Evolutionary conservation across 305 asterid genomes (phyloP), one percentile per base, ranked within the genome.

Genomic region (Coffea humblotiana): DNA sequence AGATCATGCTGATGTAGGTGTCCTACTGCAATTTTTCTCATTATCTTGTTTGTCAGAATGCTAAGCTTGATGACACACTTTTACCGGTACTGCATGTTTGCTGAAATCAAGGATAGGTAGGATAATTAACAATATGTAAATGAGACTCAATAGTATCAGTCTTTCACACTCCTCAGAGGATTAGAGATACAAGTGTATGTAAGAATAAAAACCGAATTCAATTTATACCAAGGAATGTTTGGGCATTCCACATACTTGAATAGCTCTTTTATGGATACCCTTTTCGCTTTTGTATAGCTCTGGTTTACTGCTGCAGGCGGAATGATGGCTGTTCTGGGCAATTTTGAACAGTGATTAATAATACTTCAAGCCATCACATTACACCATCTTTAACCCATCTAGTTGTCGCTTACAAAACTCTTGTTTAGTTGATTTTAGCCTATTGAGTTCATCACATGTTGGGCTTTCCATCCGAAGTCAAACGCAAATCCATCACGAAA

Each of bases 1-100:
- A 80, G 79, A 80, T 60, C 75, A 74, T 80, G 75, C 83, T 65
- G 79, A 66, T 80, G 70, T 43, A 72, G 74, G 15, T 72, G 14
- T 65, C 40, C 40, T 16, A 23, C 21, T 23, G 48, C 51, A 49
- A 1, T 9, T 66, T 64, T 45, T 19, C 35, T 27, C 18, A 18
- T 32, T 45, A 9, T 47, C n/a, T 80, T 61, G 6, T 25, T 32
- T 45, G 52, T 79, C 27, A 45, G 9, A 49, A 48, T 60, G 52
- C 43, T 32, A 79, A 47, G 51, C 16, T 43, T n/a, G 29, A 13
- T 27, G 32, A 32, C 19, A 15, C 40, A 49, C 18, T 21, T 3
- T 21, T 8, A 2, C 14, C 21, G 0, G 32, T 8, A 12, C 43
- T 49, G n/a, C 48, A 47, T n/a, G 40, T 56, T 29, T 35, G 27